A percentile compares a stretch with the other conserved stretches of the same genome.
phyloP scores from a whole-genome alignment of 768 basidiomycete species.

The Kwoniella newhampshirensis region DNA sequence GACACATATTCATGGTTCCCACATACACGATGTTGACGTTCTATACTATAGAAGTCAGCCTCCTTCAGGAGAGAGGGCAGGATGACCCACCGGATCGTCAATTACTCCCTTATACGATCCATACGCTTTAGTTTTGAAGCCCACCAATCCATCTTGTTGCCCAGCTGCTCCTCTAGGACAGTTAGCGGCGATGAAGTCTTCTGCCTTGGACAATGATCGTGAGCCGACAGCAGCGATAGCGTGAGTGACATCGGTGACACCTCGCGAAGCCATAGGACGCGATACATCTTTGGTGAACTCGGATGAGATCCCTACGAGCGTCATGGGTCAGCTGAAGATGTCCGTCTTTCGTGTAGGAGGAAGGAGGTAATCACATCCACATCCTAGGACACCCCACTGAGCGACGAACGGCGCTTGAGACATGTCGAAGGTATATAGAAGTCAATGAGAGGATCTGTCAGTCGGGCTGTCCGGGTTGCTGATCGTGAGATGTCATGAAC shows the following conservation, averaged over 20 bases:
- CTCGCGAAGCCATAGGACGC: slow-evolving; percentile 27
- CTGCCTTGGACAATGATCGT: slow-evolving; percentile 37
- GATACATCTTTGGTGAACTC: slow-evolving; percentile 42
- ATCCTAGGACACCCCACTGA: slow-evolving; percentile 42
- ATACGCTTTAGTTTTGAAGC: slow-evolving; percentile 30
- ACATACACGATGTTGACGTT: slow-evolving; percentile 52
- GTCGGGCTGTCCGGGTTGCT: no score
- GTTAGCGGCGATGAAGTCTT: slow-evolving; percentile 38
- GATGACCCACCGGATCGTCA: slow-evolving; percentile 27
- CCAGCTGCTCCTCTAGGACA: slow-evolving; percentile 39
- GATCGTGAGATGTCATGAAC: no score
- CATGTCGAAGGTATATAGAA: neutral
- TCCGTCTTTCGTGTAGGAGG: no score
- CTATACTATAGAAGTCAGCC: slow-evolving; percentile 15
- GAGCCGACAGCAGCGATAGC: slow-evolving; percentile 48
- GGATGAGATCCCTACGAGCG: slow-evolving; percentile 37
- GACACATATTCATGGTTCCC: slow-evolving; percentile 49
- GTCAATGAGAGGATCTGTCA: no score
- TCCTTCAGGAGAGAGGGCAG: neutral
- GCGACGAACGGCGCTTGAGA: slow-evolving; percentile 29
- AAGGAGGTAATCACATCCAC: slow-evolving; percentile 36
- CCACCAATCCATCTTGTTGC: slow-evolving; percentile 33
- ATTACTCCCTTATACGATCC: slow-evolving; percentile 49
- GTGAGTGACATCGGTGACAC: slow-evolving; percentile 44
- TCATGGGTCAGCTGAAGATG: neutral